Evolutionary conservation across 352 stramenopile species (phyloP), one percentile per base, ranked within the genome.

Genomic region (Pythium dissimile): DNA sequence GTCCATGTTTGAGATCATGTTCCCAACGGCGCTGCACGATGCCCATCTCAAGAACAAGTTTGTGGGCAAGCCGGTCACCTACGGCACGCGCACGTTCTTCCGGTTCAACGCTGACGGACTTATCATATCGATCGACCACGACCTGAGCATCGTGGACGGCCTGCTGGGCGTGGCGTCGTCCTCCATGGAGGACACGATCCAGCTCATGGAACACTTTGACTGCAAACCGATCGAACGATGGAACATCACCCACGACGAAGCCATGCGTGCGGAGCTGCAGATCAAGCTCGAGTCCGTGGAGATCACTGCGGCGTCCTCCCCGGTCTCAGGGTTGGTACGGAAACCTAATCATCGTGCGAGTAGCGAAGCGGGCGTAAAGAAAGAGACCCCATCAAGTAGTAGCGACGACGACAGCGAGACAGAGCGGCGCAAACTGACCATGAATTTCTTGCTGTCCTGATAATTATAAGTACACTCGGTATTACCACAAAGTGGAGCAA

Each of bases 1-100:
- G 5, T 38, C 37, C 16, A 69, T 58, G 16, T 57, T 75, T 13
- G 54, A 64, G 47, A 24, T 58, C 44, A 54, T 75, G 44, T 75
- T 69, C 52, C 49, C 67, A 0, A 32, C 41, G 10, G 49, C 59
- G n/a, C 27, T 66, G 5, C 41, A 49, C 7, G 11, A 71, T n/a
- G 37, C 62, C 5, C 15, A 11, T 11, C 52, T 75, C 0, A 30
- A 66, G 8, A 37, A 60, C 35, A 60, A 59, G 34, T 64, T 69
- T n/a, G 46, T 69, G 7, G 54, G 55, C 37, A 60, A 59, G 38
- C 28, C 58, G 18, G 46, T 71, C 2, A 43, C 44, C 5, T 69
- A 69, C 42, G 38, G 54, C 8, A 54, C 54, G 5, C 31, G 55
- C 6, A 72, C 39, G n/a, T 50, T 52, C 26, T 69, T 72, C 43